These are phyloP conservation scores for Globisporangium cylindrosporum DNA, from an alignment of 352 stramenopile species.

Conservation along the genomic window DNA sequence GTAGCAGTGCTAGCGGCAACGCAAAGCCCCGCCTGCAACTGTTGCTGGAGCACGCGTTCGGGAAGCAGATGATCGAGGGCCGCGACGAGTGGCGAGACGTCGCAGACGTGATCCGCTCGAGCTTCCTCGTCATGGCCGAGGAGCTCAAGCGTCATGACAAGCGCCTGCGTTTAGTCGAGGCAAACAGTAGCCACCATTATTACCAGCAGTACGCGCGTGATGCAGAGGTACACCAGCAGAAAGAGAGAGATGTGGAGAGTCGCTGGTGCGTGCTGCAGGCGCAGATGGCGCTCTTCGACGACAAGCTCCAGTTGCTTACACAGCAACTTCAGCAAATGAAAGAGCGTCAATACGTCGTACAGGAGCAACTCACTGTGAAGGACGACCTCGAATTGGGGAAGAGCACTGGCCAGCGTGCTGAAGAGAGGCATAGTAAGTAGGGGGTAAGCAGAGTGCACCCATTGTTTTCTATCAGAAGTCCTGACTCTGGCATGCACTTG, in stretches of 20 bases:
- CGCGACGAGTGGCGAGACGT: conserved; percentile 46
- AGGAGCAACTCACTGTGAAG: background rate
- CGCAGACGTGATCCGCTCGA: conserved; percentile 46
- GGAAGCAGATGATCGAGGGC: conserved; percentile 27
- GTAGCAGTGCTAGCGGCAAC: too few species aligned
- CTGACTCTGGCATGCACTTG: background rate
- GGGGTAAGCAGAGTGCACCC: too few species aligned
- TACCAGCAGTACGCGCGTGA: background rate
- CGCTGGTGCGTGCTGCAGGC: conserved; percentile 10
- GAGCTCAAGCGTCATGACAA: conserved; percentile 31
- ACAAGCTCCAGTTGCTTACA: conserved; percentile 7
- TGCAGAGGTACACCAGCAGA: background rate
- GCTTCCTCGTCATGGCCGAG: conserved; percentile 49
- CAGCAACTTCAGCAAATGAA: background rate
- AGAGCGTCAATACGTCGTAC: too few species aligned
- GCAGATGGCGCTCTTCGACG: conserved; percentile 9
- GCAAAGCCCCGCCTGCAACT: background rate
- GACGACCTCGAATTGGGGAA: background rate
- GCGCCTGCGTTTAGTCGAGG: conserved; percentile 13
- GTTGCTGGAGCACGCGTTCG: conserved; percentile 42
- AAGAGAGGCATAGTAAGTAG: conserved; percentile 4
- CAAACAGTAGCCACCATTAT: too few species aligned
- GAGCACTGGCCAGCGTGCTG: background rate
- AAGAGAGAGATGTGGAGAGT: background rate
- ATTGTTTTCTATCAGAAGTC: too few species aligned